phyloP scores from a whole-genome alignment of 805 yeast species.

The Isabelozyma rhagii region DNA sequence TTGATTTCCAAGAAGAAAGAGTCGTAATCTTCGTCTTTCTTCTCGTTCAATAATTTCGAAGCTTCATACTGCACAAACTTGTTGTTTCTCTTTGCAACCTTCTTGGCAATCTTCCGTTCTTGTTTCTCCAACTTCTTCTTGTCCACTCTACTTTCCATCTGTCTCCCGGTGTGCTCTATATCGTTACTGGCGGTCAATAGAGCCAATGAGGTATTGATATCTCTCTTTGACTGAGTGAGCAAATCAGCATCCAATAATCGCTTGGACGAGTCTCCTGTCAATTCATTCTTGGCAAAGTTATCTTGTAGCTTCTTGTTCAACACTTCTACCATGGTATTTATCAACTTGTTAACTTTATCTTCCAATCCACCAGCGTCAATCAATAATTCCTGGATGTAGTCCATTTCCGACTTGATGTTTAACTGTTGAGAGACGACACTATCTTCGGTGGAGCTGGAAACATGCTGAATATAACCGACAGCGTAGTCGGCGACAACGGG shows the following conservation, averaged over 20 bases:
- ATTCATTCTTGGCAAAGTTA: constrained; percentile 68
- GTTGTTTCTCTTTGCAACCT: constrained; percentile 87
- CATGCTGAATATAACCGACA: constrained; percentile 82
- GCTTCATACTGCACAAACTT: constrained; percentile 88
- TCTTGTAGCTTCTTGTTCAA: constrained; percentile 54
- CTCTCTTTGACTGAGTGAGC: constrained; percentile 57
- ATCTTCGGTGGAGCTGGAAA: constrained; percentile 75
- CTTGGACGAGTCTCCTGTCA: constrained; percentile 86
- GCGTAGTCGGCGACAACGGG: constrained; percentile 87
- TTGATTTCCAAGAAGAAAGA: constrained; percentile 92
- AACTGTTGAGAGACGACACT: constrained; percentile 75
- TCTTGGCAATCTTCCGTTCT: constrained; percentile 94
- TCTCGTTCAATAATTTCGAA: constrained; percentile 75
- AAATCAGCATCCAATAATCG: constrained; percentile 79
- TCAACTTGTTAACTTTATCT: constrained; percentile 50
- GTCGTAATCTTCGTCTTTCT: constrained; percentile 76
- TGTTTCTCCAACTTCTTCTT: constrained; percentile 96
- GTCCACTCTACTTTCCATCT: constrained; percentile 91
- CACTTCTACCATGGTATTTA: constrained; percentile 43
- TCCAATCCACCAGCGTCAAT: constrained; percentile 79
- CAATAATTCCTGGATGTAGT: constrained; percentile 62
- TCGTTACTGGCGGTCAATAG: constrained; percentile 76
- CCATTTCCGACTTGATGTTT: constrained; percentile 64
- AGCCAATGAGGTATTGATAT: constrained; percentile 71
- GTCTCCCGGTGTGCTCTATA: constrained; percentile 87